These are phyloP conservation scores for Skeletonema menzelii DNA, from an alignment of 108 stramenopile species.

Conservation along the genomic window DNA sequence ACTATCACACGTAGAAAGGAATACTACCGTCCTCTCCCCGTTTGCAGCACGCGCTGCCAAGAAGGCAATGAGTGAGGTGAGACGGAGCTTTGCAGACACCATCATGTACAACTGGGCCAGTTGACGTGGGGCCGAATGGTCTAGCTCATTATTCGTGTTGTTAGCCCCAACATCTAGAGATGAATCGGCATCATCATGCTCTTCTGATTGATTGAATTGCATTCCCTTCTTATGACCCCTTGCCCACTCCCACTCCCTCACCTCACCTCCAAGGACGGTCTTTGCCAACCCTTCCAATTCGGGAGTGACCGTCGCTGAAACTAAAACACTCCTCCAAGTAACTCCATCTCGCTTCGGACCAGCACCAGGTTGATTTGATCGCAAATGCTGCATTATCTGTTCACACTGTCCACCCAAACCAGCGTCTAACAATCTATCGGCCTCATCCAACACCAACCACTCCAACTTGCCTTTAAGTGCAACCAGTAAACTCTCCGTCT, in stretches of 20 bases:
- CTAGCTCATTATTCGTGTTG: conserved; percentile 30
- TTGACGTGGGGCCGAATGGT: conserved; percentile 81
- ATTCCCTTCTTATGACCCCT: conserved; percentile 41
- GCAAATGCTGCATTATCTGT: conserved; percentile 81
- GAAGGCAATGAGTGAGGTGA: conserved; percentile 86
- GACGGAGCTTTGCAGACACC: conserved; percentile 89
- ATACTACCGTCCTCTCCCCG: conserved; percentile 86
- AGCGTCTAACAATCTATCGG: conserved; percentile 96
- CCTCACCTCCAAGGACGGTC: conserved; percentile 92
- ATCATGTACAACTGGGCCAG: conserved; percentile 88
- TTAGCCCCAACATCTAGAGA: conserved; percentile 5
- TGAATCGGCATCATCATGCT: not conserved
- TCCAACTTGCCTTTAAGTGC: conserved; percentile 81
- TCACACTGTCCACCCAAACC: conserved; percentile 91
- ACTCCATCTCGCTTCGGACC: conserved; percentile 74
- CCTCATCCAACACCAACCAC: conserved; percentile 98
- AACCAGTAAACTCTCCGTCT: conserved; percentile 63
- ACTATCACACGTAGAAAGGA: conserved; percentile 94
- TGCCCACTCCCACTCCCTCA: conserved; percentile 88
- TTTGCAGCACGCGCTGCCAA: conserved; percentile 67
- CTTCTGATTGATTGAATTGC: not conserved
- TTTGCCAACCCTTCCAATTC: conserved; percentile 97
- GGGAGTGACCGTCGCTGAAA: conserved; percentile 97
- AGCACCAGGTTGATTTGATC: conserved; percentile 71
- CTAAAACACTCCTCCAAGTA: conserved; percentile 90